Conservation (phyloP, 1,139 yeast genomes). For the Taiozyma onychis region DNA sequence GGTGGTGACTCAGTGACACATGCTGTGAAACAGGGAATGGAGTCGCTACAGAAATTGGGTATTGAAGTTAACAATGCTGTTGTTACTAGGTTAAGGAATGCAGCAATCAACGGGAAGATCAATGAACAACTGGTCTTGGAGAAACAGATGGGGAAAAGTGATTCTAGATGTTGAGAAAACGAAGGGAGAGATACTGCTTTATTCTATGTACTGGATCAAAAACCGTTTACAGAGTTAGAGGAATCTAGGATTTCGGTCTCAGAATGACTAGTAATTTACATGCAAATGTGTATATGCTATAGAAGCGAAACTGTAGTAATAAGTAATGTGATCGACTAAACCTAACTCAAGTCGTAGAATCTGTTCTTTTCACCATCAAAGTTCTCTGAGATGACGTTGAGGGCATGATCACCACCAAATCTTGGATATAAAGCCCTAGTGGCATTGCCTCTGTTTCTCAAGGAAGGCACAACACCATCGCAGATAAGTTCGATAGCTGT, state of each 20-base stretch:
- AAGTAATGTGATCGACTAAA: neutral
- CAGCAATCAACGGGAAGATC: conserved; percentile 31
- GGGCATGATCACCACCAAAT: conserved; percentile 6
- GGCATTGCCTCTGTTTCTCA: conserved; percentile 21
- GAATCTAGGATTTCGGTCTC: neutral
- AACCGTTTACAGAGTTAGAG: no score
- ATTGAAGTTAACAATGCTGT: conserved; percentile 26
- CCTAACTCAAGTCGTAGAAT: conserved; percentile 36
- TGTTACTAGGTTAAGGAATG: conserved; percentile 27
- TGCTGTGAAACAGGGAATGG: conserved; percentile 20
- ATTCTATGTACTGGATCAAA: no score
- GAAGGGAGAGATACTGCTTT: no score
- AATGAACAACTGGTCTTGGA: conserved; percentile 38
- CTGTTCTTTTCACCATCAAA: conserved; percentile 45
- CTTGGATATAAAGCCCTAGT: conserved; percentile 14
- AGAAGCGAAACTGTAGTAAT: neutral
- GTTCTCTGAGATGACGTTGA: conserved; percentile 35
- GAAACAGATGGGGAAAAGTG: conserved; percentile 31
- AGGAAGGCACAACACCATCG: conserved; percentile 59
- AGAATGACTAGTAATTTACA: neutral
- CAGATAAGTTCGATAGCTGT: conserved; percentile 62
- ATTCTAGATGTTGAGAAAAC: conserved; percentile 27
- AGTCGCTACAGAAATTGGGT: conserved; percentile 21
- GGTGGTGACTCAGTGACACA: conserved; percentile 6
- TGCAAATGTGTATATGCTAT: neutral